These are phyloP conservation scores for Zasmidium cellare DNA, from an alignment of 2,329 filamentous ascomycete genomes.

Conservation along the genomic window DNA sequence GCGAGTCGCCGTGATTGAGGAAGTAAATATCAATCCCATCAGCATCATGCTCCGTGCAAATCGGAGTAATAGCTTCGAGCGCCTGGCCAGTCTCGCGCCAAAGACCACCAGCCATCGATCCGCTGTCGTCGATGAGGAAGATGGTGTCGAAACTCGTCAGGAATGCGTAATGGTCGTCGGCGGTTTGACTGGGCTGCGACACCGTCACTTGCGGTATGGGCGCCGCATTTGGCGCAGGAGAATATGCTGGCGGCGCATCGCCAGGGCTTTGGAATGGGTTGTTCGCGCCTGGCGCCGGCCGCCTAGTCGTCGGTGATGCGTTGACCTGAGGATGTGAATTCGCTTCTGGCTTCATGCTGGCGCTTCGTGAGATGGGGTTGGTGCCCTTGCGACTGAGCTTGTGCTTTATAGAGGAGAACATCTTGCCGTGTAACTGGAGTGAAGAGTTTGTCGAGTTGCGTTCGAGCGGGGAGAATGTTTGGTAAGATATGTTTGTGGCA, in stretches of 20 bases:
- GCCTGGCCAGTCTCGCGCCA: slow-evolving; percentile 76
- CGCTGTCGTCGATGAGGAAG: slow-evolving; percentile 90
- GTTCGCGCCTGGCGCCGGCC: slow-evolving; percentile 15
- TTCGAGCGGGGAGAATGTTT: slow-evolving; percentile 10
- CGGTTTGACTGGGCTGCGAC: slow-evolving; percentile 15
- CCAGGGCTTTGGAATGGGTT: slow-evolving; percentile 11
- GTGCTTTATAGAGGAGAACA: slow-evolving; percentile 25
- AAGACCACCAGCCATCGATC: slow-evolving; percentile 73
- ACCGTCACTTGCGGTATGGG: slow-evolving; percentile 13
- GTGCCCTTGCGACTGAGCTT: slow-evolving; percentile 20
- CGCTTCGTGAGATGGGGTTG: slow-evolving; percentile 5
- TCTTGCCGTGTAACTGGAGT: slow-evolving; percentile 14
- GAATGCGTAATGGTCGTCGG: slow-evolving; percentile 73
- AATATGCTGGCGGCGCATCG: slow-evolving; percentile 40
- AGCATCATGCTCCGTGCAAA: slow-evolving; percentile 75
- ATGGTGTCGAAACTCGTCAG: slow-evolving; percentile 79
- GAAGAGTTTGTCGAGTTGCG: slow-evolving; percentile 20
- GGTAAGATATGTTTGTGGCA: not conserved
- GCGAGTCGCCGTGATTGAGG: slow-evolving; percentile 66
- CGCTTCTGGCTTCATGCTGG: slow-evolving; percentile 11
- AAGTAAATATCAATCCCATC: slow-evolving; percentile 94
- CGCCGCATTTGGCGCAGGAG: slow-evolving; percentile 44
- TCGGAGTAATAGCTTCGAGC: slow-evolving; percentile 72
- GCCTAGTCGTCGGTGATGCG: slow-evolving; percentile 20
- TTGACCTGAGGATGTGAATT: slow-evolving; percentile 23